Base-by-base conservation (phyloP, 169 alveolate genomes). In the Prorocentrum cordatum region DNA sequence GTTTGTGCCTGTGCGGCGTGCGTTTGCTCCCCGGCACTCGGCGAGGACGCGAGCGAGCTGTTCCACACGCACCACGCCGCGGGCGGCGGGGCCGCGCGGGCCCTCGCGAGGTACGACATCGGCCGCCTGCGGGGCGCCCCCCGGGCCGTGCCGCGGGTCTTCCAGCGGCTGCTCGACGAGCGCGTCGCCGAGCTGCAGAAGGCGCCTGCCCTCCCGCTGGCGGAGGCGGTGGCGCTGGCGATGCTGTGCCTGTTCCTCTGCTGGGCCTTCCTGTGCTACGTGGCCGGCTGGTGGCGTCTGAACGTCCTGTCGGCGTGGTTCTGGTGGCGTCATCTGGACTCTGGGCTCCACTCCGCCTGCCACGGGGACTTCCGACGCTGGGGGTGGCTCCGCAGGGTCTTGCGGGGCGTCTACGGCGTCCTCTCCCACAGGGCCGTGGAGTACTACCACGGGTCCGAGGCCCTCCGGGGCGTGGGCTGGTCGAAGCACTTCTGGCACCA, bases 281-380 rank as follows among this genome's bases (percentile, higher is more conserved):
- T 77, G n/a, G 42, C n/a, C 29, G 86, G 86, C 58, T 16, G 26
- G 70, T 12, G 5, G 85, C 27, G 20, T 59, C 64, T 77, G 33
- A 77, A 77, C 64, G n/a, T 77, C 1, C 27, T 77, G 18, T 36
- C 62, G 6, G 29, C 75, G 33, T 77, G 87, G 87, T 77, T 77
- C 32, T 77, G 87, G 87, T 77, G 87, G 87, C 32, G 87, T 32
- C 87, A 77, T 31, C 27, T 77, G 45, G 87, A 77, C 18, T 72
- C 87, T 6, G 87, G 73, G 6, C 26, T 77, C 75, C 87, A 77
- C 47, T 42, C 16, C 54, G 22, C 54, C 54, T 16, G 16, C 16
- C 9, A 16, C 54, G 9, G 54, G 54, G 16, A 39, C 20, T 9
- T 12, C 50, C 24, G 50, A 47, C 61, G 12, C 61, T 6, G 29